Percentiles rank a stretch among this genome's conserved stretches.
Conservation (phyloP, 306 rosid species). For the Macrotyloma uniflorum region DNA sequence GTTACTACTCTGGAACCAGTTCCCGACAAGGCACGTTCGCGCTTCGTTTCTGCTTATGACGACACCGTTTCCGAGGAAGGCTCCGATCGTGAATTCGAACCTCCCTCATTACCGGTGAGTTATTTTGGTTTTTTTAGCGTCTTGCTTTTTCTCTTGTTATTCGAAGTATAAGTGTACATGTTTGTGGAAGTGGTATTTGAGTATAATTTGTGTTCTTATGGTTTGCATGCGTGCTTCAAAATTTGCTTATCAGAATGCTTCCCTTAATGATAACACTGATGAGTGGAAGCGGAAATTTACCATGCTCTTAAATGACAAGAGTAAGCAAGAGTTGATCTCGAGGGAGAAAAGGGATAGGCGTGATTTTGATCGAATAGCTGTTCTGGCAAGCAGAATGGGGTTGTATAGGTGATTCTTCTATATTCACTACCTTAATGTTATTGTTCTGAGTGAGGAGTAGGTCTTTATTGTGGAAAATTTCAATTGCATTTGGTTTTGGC, state of each 20-base stretch:
- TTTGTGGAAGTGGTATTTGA: not conserved
- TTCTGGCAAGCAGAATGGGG: constrained; percentile 80
- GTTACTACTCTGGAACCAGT: constrained; percentile 41
- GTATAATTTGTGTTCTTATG: not conserved
- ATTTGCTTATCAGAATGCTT: constrained; percentile 56
- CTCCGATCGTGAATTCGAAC: constrained; percentile 56
- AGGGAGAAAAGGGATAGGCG: constrained; percentile 88
- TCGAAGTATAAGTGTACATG: not conserved
- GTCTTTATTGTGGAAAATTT: constrained; percentile 29
- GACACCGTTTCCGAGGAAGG: constrained; percentile 56
- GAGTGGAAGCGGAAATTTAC: constrained; percentile 70
- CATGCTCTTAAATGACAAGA: constrained; percentile 63
- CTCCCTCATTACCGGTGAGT: constrained; percentile 50
- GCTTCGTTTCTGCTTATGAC: constrained; percentile 56
- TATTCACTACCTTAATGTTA: not conserved
- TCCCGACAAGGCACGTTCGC: constrained; percentile 43
- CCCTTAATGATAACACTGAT: constrained; percentile 38
- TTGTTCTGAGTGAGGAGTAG: constrained; percentile 18
- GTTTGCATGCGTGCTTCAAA: not conserved
- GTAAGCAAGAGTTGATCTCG: constrained; percentile 73
- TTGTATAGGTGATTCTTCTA: constrained; percentile 62
- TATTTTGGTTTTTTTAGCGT: not conserved
- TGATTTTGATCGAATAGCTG: constrained; percentile 75
- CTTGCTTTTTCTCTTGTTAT: not conserved
- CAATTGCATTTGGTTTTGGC: constrained; percentile 45